These are phyloP conservation scores for Suillus sp. DNA, from an alignment of 768 basidiomycete species.

Conservation along the genomic window DNA sequence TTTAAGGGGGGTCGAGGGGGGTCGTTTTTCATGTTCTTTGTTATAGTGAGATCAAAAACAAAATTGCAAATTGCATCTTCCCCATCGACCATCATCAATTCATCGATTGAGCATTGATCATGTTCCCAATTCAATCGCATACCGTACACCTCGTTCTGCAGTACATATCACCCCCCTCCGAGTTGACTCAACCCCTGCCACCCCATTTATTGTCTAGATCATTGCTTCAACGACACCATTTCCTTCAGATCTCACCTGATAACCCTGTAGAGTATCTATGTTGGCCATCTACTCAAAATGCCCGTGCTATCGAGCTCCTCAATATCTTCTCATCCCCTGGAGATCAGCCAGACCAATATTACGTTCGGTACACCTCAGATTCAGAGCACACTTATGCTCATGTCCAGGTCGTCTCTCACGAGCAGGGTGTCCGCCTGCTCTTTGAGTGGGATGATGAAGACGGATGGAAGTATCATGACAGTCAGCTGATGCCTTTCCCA, in stretches of 20 bases:
- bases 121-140: slow-evolving; percentile 39
- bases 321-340: slow-evolving; percentile 37
- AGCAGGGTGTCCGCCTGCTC: slow-evolving; percentile 54
- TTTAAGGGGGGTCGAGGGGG: slow-evolving; percentile 15
- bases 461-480: slow-evolving; percentile 73
- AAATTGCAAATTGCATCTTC: neutral
- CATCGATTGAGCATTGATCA: slow-evolving; percentile 17
- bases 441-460: slow-evolving; percentile 63
- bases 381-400: slow-evolving; percentile 58
- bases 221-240: slow-evolving; percentile 64
- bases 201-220: slow-evolving; percentile 59
- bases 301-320: slow-evolving; percentile 45
- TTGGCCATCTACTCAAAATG: slow-evolving; percentile 55
- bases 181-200: slow-evolving; percentile 53
- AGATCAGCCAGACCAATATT: slow-evolving; percentile 30
- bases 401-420: slow-evolving; percentile 44
- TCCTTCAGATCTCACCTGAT: slow-evolving; percentile 55
- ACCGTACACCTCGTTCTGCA: slow-evolving; percentile 52
- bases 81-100: neutral
- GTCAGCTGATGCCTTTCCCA: slow-evolving; percentile 72
- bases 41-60: neutral
- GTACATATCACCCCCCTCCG: slow-evolving; percentile 56
- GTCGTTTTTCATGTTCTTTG: slow-evolving; percentile 11
- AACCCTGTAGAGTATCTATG: slow-evolving; percentile 59
- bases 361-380: slow-evolving; percentile 47